Percentiles rank a stretch among this genome's conserved stretches.
These are phyloP conservation scores for Funneliformis mosseae DNA, from an alignment of 192 early-diverging fungal genomes.

Conservation along the genomic window DNA sequence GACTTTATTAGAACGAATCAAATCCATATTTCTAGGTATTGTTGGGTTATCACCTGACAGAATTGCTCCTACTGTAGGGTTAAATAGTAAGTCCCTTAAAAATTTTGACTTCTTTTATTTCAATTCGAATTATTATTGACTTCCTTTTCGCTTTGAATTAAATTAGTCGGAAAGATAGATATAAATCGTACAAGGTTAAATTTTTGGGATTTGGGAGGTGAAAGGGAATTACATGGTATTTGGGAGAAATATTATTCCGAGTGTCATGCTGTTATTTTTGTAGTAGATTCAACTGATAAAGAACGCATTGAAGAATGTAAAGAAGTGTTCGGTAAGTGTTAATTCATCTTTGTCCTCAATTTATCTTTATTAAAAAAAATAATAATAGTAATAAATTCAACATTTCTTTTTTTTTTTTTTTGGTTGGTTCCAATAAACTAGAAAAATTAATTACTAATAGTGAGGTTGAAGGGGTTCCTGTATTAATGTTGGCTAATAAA, in stretches of 20 bases:
- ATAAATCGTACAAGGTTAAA: slow-evolving; percentile 71
- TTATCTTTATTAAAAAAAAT: no score
- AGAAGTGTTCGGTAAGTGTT: slow-evolving; percentile 65
- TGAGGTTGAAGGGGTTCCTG: slow-evolving; percentile 78
- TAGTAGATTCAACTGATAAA: slow-evolving; percentile 82
- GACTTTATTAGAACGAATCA: slow-evolving; percentile 93
- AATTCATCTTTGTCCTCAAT: neutral
- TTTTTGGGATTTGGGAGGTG: slow-evolving; percentile 96
- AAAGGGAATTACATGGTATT: slow-evolving; percentile 81
- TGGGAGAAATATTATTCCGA: slow-evolving; percentile 96
- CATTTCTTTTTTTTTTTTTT: no score
- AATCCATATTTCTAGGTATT: slow-evolving; percentile 73
- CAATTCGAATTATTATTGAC: neutral
- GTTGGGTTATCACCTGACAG: slow-evolving; percentile 82
- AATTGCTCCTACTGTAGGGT: slow-evolving; percentile 91
- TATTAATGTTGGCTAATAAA: slow-evolving; percentile 95
- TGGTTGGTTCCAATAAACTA: slow-evolving; percentile 33
- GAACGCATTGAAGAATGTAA: slow-evolving; percentile 82
- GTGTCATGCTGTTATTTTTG: slow-evolving; percentile 92
- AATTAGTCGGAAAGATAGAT: slow-evolving; percentile 74
- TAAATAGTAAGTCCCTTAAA: slow-evolving; percentile 71
- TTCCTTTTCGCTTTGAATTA: neutral
- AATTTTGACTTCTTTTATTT: slow-evolving; percentile 12
- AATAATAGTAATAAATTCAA: no score
- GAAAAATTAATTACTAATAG: slow-evolving; percentile 79